phyloP scores from a whole-genome alignment of 1,284 basidiomycete genomes.

The Cutaneotrichosporon sp. region DNA sequence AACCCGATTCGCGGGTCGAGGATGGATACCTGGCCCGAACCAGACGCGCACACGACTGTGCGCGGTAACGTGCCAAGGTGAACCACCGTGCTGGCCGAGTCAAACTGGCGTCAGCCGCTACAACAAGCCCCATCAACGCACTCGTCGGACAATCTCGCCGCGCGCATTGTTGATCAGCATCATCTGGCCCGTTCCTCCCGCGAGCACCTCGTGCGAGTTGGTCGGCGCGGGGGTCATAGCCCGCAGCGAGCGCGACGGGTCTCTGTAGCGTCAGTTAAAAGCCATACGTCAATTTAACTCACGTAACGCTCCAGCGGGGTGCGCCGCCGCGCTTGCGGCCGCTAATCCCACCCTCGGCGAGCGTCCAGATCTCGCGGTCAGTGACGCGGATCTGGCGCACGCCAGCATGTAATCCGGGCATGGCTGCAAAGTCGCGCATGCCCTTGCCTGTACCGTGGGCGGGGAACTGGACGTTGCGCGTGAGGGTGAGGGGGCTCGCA shows the following conservation, averaged over 20 bases:
- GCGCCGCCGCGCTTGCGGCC: conserved; percentile 46
- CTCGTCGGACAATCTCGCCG: conserved; percentile 61
- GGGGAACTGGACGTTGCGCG: conserved; percentile 65
- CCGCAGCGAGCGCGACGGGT: conserved; percentile 38
- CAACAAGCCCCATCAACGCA: conserved; percentile 31
- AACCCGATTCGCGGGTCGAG: conserved; percentile 69
- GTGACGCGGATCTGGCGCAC: conserved; percentile 69
- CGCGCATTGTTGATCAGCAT: conserved; percentile 68
- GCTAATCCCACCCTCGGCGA: conserved; percentile 45
- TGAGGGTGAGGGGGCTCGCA: conserved; percentile 55
- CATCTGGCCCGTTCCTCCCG: conserved; percentile 58
- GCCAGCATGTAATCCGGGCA: conserved; percentile 13
- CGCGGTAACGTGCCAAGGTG: conserved; percentile 39
- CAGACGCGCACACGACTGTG: conserved; percentile 64
- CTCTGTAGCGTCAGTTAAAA: conserved; percentile 24
- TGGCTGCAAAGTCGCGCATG: conserved; percentile 37
- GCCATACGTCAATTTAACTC: conserved; percentile 13
- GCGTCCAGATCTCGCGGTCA: conserved; percentile 62
- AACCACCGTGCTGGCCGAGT: conserved; percentile 34
- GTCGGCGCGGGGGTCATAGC: conserved; percentile 48
- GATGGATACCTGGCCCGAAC: conserved; percentile 75
- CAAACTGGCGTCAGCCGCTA: conserved; percentile 23
- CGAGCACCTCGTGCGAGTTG: conserved; percentile 56
- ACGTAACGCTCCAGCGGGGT: conserved; percentile 45
- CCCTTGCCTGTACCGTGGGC: conserved; percentile 51